Evolutionary conservation across 1,284 basidiomycete species (phyloP).

Genomic region (Waitea zeae): DNA sequence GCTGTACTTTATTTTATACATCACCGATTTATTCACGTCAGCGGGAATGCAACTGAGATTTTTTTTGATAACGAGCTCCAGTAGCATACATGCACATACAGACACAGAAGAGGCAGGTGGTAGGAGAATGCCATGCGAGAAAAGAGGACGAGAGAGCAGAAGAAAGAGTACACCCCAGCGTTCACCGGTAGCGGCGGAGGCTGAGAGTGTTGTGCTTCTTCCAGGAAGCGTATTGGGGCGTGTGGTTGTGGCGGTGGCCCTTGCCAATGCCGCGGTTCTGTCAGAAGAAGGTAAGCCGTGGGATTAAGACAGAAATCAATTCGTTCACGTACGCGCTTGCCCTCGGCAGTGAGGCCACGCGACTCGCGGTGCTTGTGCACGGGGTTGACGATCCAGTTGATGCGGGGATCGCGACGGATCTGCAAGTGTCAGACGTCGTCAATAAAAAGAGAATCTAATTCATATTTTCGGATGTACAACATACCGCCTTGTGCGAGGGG

Average conservation of each 20-base stretch:
- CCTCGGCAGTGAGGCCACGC: constrained; percentile 91
- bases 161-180: constrained; percentile 5
- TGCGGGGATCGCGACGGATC: constrained; percentile 90
- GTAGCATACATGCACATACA: no score
- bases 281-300: constrained; percentile 7
- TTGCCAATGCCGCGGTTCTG: constrained; percentile 91
- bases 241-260: constrained; percentile 91
- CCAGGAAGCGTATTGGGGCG: constrained; percentile 84
- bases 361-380: constrained; percentile 99
- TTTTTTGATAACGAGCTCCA: no score
- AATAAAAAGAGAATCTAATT: not conserved
- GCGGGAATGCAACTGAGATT: no score
- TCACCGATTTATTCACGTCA: no score
- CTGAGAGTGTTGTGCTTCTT: constrained; percentile 97
- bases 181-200: constrained; percentile 92
- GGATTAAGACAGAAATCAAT: not conserved
- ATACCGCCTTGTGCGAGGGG: constrained; percentile 80
- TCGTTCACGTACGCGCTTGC: constrained; percentile 60
- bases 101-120: no score
- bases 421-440: no score
- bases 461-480: constrained; percentile 13
- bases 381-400: constrained; percentile 98
- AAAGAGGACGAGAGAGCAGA: constrained; percentile 6
- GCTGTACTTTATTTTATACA: no score
- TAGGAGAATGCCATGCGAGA: no score